Evolutionary conservation across 116 monocot genomes (phyloP).

Genomic region (Cymodocea nodosa): DNA sequence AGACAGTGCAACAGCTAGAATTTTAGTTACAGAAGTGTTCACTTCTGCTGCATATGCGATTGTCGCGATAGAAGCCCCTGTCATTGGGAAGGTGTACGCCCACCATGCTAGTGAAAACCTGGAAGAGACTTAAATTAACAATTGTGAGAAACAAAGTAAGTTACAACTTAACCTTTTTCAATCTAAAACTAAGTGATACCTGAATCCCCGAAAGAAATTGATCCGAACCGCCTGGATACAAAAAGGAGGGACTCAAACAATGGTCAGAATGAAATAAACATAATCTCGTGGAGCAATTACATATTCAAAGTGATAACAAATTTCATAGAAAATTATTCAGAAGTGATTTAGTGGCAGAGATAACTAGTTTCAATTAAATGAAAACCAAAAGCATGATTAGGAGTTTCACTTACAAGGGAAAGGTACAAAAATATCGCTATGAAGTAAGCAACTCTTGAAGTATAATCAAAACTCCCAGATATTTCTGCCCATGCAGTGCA

Average conservation of each 20-base stretch:
- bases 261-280: too few relatives aligned
- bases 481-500: constrained; percentile 30
- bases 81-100: constrained; percentile 92
- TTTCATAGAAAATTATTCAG: too few relatives aligned
- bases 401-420: constrained; percentile 19
- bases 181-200: constrained; percentile 14
- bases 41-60: constrained; percentile 54
- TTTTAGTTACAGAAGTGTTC: constrained; percentile 31
- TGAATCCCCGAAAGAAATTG: constrained; percentile 84
- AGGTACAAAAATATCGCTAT: constrained; percentile 25
- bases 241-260: not conserved
- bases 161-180: not conserved
- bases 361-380: too few relatives aligned
- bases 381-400: not conserved
- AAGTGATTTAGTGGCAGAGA: too few relatives aligned
- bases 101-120: constrained; percentile 95
- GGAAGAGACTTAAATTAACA: not conserved
- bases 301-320: too few relatives aligned
- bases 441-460: constrained; percentile 23
- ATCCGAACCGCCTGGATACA: constrained; percentile 59
- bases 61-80: constrained; percentile 60
- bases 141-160: not conserved
- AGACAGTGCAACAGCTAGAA: constrained; percentile 37
- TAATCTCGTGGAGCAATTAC: too few relatives aligned
- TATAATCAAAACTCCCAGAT: constrained; percentile 15